Evolutionary conservation across 2,329 filamentous ascomycete genomes (phyloP).

Genomic region (Aspergillus tanneri): DNA sequence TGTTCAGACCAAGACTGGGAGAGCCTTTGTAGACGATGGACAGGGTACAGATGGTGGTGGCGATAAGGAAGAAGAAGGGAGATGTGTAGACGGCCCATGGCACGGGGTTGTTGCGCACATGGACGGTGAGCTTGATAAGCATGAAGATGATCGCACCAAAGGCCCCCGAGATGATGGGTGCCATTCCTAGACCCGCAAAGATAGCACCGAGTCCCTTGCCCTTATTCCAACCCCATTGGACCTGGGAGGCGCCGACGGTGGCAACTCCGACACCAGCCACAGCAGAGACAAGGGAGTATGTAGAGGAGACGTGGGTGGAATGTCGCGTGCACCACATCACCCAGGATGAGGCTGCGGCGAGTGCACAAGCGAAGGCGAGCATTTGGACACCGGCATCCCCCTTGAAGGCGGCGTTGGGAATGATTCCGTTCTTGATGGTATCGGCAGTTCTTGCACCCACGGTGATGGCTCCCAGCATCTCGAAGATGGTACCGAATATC

Average conservation of each 20-base stretch:
- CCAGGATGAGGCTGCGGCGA: constrained; percentile 53
- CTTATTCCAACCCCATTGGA: constrained; percentile 68
- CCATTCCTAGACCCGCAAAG: constrained; percentile 64
- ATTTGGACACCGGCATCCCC: constrained; percentile 65
- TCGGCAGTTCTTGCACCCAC: constrained; percentile 69
- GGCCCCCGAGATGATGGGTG: constrained; percentile 63
- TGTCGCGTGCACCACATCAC: constrained; percentile 78
- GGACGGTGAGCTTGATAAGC: constrained; percentile 70
- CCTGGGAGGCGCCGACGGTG: constrained; percentile 59
- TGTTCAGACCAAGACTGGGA: constrained; percentile 62
- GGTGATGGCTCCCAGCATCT: constrained; percentile 65
- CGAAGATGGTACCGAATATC: constrained; percentile 62
- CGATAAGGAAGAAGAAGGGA: constrained; percentile 75
- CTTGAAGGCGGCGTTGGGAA: constrained; percentile 59
- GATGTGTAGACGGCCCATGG: constrained; percentile 71
- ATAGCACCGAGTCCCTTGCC: constrained; percentile 70
- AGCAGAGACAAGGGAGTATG: constrained; percentile 68
- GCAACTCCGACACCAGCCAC: constrained; percentile 69
- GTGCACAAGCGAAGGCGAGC: constrained; percentile 51
- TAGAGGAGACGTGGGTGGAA: constrained; percentile 71
- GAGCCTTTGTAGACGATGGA: constrained; percentile 81
- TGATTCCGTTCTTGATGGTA: constrained; percentile 78
- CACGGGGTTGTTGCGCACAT: constrained; percentile 68
- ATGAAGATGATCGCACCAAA: constrained; percentile 69
- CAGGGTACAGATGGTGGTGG: constrained; percentile 70